Evolutionary conservation across 225 moss, liverwort and hornwort species (phyloP).

Genomic region (Bryum argenteum): DNA sequence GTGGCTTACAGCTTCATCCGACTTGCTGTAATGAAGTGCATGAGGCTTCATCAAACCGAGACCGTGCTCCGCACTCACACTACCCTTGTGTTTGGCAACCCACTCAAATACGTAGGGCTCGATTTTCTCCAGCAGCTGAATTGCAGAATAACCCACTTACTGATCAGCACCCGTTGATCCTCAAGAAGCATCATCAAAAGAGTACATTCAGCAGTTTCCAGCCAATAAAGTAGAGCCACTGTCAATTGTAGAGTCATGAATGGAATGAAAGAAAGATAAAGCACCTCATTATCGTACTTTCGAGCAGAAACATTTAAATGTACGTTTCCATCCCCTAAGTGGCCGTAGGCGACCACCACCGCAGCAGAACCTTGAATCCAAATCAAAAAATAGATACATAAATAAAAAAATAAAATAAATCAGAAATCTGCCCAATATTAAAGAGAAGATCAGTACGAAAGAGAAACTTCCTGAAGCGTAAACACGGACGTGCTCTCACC

Average conservation of each 20-base stretch:
- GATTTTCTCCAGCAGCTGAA: constrained; percentile 75
- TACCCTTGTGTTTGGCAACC: constrained; percentile 85
- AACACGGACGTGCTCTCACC: constrained; percentile 52
- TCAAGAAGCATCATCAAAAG: constrained; percentile 22
- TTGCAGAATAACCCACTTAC: constrained; percentile 24
- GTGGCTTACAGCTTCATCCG: constrained; percentile 68
- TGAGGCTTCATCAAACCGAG: constrained; percentile 85
- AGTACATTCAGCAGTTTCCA: constrained; percentile 21
- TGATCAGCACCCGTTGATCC: constrained; percentile 22
- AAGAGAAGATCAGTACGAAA: constrained; percentile 9
- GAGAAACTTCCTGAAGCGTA: constrained; percentile 12
- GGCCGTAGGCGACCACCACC: constrained; percentile 74
- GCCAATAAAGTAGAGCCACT: constrained; percentile 13
- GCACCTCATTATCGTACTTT: constrained; percentile 71
- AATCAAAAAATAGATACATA: constrained; percentile 10
- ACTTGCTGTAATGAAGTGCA: constrained; percentile 92
- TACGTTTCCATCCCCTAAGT: constrained; percentile 95
- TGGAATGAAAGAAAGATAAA: constrained; percentile 11
- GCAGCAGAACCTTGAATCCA: constrained; percentile 60
- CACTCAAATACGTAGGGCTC: constrained; percentile 94
- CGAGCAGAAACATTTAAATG: constrained; percentile 89
- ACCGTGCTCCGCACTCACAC: constrained; percentile 98
- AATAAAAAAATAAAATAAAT: too few species aligned
- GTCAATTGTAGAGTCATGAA: constrained; percentile 19
- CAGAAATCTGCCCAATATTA: background rate